Evolutionary conservation across 345 rosid genomes (phyloP), one percentile per base, ranked within the genome.

Genomic region (Cardamine resedifolia): DNA sequence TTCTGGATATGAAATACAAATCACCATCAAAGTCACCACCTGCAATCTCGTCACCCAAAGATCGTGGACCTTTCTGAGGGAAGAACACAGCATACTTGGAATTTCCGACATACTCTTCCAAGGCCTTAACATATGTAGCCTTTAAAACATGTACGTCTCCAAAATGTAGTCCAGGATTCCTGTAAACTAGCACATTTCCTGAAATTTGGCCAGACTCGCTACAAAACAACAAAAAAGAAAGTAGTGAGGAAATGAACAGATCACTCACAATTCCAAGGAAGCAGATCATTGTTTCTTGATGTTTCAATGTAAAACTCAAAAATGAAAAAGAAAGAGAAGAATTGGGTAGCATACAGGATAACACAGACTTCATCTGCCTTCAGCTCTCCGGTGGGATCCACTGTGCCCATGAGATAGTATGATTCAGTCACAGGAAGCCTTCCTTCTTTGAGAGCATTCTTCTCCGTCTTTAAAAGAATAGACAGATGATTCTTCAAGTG

Each of bases 11-110:
- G 65, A 90, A 90, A 61, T 82, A 93, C 87, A 66, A 44, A 65
- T 93, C 96, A 7, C 96, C 96, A 72, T 93, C 96, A 58, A 72
- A 90, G 62, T 93, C 98, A 26, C 92, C 95, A 7, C 87, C 84
- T 3, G 90, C 94, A 10, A 93, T 89, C 76, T 89, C 96, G 70
- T 90, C 96, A 0, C 88, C 92, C 72, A 93, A 38, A 20, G 97
- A 93, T 34, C 97, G 83, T 3, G 81, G 80, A 51, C 98, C 96
- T 53, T 66, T 80, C 24, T 58, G 48, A 38, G 97, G 83, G 55
- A 93, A 89, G 78, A 93, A 86, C 34, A 90, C 89, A 16, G 73
- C 98, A 66, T 82, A 90, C 73, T 87, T 90, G n/a, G 96, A 81
- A 66, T 81, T 83, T 34, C 98, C 98, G 0, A 83, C 84, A 71